phyloP scores from a whole-genome alignment of 352 stramenopile genomes.

The Globisporangium canariense region DNA sequence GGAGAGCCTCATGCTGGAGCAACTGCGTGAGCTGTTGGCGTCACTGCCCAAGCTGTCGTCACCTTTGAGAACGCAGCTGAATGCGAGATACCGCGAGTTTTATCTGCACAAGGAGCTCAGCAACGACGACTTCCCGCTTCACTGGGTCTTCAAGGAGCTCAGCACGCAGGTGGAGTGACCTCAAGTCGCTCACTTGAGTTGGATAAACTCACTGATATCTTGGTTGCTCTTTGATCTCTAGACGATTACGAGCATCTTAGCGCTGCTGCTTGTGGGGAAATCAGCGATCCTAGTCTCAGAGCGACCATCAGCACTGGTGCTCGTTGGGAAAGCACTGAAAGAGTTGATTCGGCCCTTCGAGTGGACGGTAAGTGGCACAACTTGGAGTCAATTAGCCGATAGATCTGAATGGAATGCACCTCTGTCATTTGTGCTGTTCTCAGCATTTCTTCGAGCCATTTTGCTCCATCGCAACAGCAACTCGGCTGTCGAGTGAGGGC shows the following conservation, averaged over 20 bases:
- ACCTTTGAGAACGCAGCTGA: conserved; percentile 17
- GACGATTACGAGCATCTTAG: conserved; percentile 48
- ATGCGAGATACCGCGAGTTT: conserved; percentile 33
- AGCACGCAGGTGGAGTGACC: conserved; percentile 39
- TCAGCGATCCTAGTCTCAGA: conserved; percentile 60
- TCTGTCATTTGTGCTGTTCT: neutral
- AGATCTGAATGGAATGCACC: neutral
- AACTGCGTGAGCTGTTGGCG: conserved; percentile 9
- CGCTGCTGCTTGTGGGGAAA: conserved; percentile 41
- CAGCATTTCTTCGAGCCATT: conserved; percentile 59
- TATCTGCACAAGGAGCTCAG: conserved; percentile 22
- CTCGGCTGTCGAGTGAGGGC: conserved; percentile 26
- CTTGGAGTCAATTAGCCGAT: neutral
- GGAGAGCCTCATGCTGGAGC: conserved; percentile 10
- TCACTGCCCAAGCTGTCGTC: neutral
- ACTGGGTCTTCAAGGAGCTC: conserved; percentile 47
- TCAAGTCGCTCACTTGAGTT: neutral
- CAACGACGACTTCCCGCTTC: conserved; percentile 23
- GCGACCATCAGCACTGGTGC: conserved; percentile 31
- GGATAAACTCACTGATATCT: neutral
- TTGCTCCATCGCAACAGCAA: conserved; percentile 38
- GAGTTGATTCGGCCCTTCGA: conserved; percentile 52
- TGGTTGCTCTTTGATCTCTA: conserved; percentile 13
- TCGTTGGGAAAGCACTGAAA: conserved; percentile 34
- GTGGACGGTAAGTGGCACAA: conserved; percentile 34